Base-by-base conservation (phyloP, 345 rosid species). In the Brassica juncea region DNA sequence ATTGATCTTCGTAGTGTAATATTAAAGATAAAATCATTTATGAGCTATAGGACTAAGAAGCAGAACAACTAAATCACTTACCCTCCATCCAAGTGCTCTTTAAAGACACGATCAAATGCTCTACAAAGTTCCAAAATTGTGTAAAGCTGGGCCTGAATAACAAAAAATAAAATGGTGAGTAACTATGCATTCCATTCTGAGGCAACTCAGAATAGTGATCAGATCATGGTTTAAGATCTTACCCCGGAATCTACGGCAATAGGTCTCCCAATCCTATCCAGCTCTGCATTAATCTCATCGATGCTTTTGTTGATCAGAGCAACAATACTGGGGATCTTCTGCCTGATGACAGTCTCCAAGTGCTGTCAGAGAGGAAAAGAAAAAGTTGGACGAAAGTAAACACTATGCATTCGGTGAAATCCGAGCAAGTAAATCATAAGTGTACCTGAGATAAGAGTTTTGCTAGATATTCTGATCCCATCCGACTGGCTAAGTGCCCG, bases 41-140 rank as follows among this genome's bases (percentile, higher is more conserved):
- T 42, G 27, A 47, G 39, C 39, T 54, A 21, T n/a, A 47, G 0
- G 1, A 69, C 60, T 68, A 74, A 49, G 71, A 69, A 63, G 30
- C 16, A 57, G 30, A 63, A 65, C 19, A 28, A 35, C 72, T 25
- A 23, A 55, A 71, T 66, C 66, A 82, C 66, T 85, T 88, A 95
- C 99, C 99, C 99, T 87, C 98, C 99, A 85, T 95, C 99, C 85
- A 95, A 87, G 75, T 95, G 99, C 81, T 95, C 98, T 88, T 90
- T 93, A 83, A 93, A 95, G 37, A 95, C 90, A 73, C 98, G 97
- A 71, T 95, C 99, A 88, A 95, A 95, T 44, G 99, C 99, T 71
- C 94, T 92, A 39, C 99, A 95, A 54, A 95, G 84, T 85, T 91
- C 98, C 84, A 95, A 87, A 82, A 95, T 95, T 30, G 95, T 95